Percentiles rank a stretch among this genome's conserved stretches.
Evolutionary conservation across 2,329 filamentous ascomycete species (phyloP).

Genomic region (Fusarium chuoi): DNA sequence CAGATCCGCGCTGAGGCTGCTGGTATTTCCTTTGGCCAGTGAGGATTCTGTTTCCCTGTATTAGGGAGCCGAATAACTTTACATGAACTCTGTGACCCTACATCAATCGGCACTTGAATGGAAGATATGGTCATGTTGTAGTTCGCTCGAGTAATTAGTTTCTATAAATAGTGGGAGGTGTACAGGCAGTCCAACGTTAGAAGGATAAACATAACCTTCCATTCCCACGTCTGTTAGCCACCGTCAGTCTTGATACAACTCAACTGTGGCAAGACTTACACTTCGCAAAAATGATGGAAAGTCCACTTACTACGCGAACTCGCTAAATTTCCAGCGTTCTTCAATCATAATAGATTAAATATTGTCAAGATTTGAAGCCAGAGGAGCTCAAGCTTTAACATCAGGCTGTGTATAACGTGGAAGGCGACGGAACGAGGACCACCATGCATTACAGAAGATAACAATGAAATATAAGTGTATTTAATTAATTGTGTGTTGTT

Average conservation of each 20-base stretch:
- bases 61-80: not conserved
- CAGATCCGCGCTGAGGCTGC: not conserved
- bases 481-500: not conserved
- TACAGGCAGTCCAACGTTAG: not conserved
- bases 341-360: not conserved
- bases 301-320: not conserved
- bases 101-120: not conserved
- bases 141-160: not conserved
- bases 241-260: not conserved
- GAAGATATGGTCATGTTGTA: not conserved
- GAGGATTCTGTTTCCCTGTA: not conserved
- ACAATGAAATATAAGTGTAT: not conserved
- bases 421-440: not conserved
- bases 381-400: not conserved
- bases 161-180: not conserved
- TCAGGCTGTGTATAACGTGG: not conserved
- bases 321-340: not conserved
- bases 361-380: not conserved
- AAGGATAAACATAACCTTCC: not conserved
- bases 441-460: not conserved
- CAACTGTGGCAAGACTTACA: not conserved
- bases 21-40: not conserved
- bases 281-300: not conserved
- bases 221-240: not conserved
- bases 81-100: not conserved